Conservation (phyloP, 257 asterid genomes). For the Przewalskia tangutica region DNA sequence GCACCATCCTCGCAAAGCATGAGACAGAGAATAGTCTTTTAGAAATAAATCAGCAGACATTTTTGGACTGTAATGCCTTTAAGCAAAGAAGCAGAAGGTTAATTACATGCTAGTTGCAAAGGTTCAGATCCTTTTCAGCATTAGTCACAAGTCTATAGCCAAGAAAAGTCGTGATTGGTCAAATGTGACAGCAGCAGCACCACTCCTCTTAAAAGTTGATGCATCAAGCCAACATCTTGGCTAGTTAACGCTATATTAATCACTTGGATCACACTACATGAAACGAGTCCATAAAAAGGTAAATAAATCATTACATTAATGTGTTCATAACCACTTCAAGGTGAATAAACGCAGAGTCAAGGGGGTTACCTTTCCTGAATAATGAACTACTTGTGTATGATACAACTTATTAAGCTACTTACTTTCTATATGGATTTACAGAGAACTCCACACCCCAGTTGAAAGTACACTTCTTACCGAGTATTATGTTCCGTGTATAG, state of each 20-base stretch:
- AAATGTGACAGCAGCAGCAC: background rate
- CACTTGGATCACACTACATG: background rate
- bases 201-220: background rate
- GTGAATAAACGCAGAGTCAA: background rate
- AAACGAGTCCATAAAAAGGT: background rate
- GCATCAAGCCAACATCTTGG: background rate
- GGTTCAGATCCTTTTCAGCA: background rate
- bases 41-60: background rate
- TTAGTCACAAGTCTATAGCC: background rate
- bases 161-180: background rate
- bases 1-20: background rate
- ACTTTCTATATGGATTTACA: constrained; percentile 6
- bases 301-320: background rate
- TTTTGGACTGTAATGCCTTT: background rate
- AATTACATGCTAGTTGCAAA: background rate
- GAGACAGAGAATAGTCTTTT: background rate
- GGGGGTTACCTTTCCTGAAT: background rate
- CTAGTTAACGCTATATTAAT: background rate
- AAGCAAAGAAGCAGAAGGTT: background rate
- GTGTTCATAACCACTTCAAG: background rate
- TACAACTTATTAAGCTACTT: background rate
- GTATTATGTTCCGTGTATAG: constrained; percentile 6
- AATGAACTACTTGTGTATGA: constrained; percentile 4
- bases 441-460: background rate
- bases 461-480: background rate